A percentile compares a stretch with the other conserved stretches of the same genome.
phyloP scores from a whole-genome alignment of 768 basidiomycete species.

The Mycena chlorophos region DNA sequence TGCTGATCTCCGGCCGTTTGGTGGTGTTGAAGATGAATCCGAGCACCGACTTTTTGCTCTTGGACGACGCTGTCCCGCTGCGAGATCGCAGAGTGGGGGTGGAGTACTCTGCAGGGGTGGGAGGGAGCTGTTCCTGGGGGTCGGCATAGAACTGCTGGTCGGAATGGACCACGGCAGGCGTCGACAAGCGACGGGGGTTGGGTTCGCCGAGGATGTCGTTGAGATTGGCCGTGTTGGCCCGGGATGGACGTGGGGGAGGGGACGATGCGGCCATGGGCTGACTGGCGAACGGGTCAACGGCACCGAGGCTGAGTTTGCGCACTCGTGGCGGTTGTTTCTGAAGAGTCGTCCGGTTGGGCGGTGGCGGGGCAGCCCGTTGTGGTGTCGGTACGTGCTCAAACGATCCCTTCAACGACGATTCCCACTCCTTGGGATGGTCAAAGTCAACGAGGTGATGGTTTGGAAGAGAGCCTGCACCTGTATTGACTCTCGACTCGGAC shows the following conservation, averaged over 20 bases:
- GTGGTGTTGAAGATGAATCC: slow-evolving; percentile 75
- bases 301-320: slow-evolving; percentile 54
- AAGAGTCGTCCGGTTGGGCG: slow-evolving; percentile 53
- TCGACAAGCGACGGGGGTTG: slow-evolving; percentile 53
- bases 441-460: slow-evolving; percentile 52
- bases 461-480: too few species aligned
- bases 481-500: too few species aligned
- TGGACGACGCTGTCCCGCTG: slow-evolving; percentile 46
- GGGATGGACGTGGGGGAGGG: slow-evolving; percentile 77
- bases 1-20: slow-evolving; percentile 90
- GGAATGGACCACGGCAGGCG: slow-evolving; percentile 39
- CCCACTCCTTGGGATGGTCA: neutral
- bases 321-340: slow-evolving; percentile 59
- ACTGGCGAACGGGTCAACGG: slow-evolving; percentile 30
- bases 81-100: slow-evolving; percentile 40
- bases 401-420: neutral
- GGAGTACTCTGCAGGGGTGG: slow-evolving; percentile 18
- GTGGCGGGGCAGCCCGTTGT: slow-evolving; percentile 41
- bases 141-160: slow-evolving; percentile 49
- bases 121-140: slow-evolving; percentile 31
- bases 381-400: slow-evolving; percentile 27
- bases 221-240: slow-evolving; percentile 81
- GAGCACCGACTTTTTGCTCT: slow-evolving; percentile 69
- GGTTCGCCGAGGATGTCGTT: slow-evolving; percentile 65
- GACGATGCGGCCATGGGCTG: slow-evolving; percentile 37